phyloP scores from a whole-genome alignment of 2,329 filamentous ascomycete species.

The Nemania sp. region DNA sequence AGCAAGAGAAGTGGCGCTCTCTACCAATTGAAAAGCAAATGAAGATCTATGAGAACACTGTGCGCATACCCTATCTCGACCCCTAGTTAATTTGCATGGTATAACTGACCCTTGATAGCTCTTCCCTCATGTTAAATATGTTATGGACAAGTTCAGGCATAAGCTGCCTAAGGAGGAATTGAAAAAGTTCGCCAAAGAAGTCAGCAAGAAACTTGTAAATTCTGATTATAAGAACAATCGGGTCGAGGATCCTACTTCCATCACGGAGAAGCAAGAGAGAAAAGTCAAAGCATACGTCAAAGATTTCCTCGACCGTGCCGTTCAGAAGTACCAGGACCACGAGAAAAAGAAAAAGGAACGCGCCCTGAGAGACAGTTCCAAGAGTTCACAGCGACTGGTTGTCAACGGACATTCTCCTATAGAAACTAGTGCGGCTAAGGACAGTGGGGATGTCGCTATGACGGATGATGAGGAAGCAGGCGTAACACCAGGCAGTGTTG shows the following conservation, averaged over 20 bases:
- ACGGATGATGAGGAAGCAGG: slow-evolving; percentile 59
- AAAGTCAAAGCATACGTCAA: slow-evolving; percentile 87
- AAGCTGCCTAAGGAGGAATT: slow-evolving; percentile 85
- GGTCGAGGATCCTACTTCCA: slow-evolving; percentile 81
- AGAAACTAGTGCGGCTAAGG: slow-evolving; percentile 43
- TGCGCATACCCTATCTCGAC: slow-evolving; percentile 60
- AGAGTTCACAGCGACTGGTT: slow-evolving; percentile 45
- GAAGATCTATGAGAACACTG: slow-evolving; percentile 94
- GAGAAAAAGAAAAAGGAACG: slow-evolving; percentile 72
- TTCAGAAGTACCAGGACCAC: slow-evolving; percentile 77
- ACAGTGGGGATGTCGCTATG: slow-evolving; percentile 53
- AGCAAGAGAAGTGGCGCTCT: slow-evolving; percentile 77
- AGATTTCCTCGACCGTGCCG: slow-evolving; percentile 87
- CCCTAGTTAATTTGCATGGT: slow-evolving; percentile 33
- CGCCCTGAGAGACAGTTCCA: slow-evolving; percentile 46
- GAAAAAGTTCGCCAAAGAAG: slow-evolving; percentile 72
- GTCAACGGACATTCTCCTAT: slow-evolving; percentile 39
- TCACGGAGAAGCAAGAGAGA: slow-evolving; percentile 81
- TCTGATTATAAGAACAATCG: slow-evolving; percentile 92
- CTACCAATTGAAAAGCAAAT: slow-evolving; percentile 86
- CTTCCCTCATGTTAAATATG: slow-evolving; percentile 84
- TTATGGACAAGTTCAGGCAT: slow-evolving; percentile 87
- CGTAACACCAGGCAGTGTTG: slow-evolving; percentile 61
- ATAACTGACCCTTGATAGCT: slow-evolving; percentile 64
- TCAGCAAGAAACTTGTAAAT: slow-evolving; percentile 88